Base-by-base conservation (phyloP, 2,329 filamentous ascomycete genomes). In the Fonsecaea pugnacius region DNA sequence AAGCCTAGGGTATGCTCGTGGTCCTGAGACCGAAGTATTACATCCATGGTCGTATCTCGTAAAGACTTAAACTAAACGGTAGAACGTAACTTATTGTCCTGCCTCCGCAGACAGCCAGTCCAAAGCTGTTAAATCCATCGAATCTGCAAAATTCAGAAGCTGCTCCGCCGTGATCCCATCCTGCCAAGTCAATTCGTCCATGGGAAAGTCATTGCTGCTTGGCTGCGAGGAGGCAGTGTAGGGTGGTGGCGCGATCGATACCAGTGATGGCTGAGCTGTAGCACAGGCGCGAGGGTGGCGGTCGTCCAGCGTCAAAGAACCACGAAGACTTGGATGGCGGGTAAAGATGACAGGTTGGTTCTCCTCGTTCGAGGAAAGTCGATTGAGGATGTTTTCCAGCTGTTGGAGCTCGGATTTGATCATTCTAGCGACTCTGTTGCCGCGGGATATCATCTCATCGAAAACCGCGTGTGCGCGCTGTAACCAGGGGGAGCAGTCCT, bases 361-460 rank as follows among this genome's bases (percentile, higher is more conserved):
- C 18, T 46, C 32, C 30, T 9, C 61, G 4, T 38, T 35, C 1
- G 65, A 58, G 0, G 74, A 70, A 14, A 77, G 69, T 5, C 73
- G 71, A 5, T 69, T 70, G 2, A 81, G 55, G 72, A 80, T 77
- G 30, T 77, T 73, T 8, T 80, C 76, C 0, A 84, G 72, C 53
- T 81, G 79, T 36, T 80, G 76, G 1, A 84, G 72, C 64, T 84
- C 83, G 1, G 74, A 74, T 50, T 78, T 75, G 10, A 78, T 76
- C 40, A 79, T 79, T 5, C 74, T 73, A 0, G 82, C 82, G 9
- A 83, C 77, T 1, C 77, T 72, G 52, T 83, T 84, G 0, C 82
- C 81, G 36, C 76, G 76, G 0, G 74, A 73, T 7, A 78, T 73
- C 73, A 84, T 83, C 12, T 81, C 80, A 30, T 82, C 79, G 3